Evolutionary conservation across 805 yeast genomes (phyloP).

Genomic region (Myxozyma melibiosi): DNA sequence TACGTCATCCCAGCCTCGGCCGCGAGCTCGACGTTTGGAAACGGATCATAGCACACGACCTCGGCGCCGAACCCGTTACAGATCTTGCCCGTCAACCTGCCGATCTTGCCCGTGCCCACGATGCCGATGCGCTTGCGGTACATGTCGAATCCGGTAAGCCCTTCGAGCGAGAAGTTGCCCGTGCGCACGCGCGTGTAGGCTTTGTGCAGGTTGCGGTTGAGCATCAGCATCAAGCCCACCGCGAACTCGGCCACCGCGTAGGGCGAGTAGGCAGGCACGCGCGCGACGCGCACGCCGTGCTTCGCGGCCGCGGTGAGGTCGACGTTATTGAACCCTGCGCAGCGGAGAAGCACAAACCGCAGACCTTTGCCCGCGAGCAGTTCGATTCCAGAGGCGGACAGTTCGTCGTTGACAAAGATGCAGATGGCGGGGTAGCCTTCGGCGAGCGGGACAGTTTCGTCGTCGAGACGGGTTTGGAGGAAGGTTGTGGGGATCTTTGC

Average conservation of each 20-base stretch:
- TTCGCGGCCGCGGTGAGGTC: constrained; percentile 35
- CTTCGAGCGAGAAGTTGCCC: constrained; percentile 38
- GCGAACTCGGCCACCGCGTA: constrained; percentile 40
- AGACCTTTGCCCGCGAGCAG: constrained; percentile 30
- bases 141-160: constrained; percentile 37
- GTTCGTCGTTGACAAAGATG: constrained; percentile 35
- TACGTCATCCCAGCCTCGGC: constrained; percentile 44
- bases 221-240: constrained; percentile 37
- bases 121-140: constrained; percentile 50
- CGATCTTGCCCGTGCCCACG: constrained; percentile 54
- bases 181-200: constrained; percentile 38
- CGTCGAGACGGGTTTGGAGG: constrained; percentile 30
- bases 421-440: constrained; percentile 35
- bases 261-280: constrained; percentile 39
- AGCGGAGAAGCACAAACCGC: constrained; percentile 33
- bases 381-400: constrained; percentile 27
- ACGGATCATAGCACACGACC: constrained; percentile 48
- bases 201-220: constrained; percentile 37
- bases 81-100: constrained; percentile 48
- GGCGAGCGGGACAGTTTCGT: constrained; percentile 33
- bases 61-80: constrained; percentile 51
- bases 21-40: constrained; percentile 38
- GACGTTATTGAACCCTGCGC: constrained; percentile 39
- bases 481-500: constrained; percentile 14
- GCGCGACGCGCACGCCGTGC: constrained; percentile 35